Conservation (phyloP, 2,329 filamentous ascomycete species). For the Alternaria ethzedia region DNA sequence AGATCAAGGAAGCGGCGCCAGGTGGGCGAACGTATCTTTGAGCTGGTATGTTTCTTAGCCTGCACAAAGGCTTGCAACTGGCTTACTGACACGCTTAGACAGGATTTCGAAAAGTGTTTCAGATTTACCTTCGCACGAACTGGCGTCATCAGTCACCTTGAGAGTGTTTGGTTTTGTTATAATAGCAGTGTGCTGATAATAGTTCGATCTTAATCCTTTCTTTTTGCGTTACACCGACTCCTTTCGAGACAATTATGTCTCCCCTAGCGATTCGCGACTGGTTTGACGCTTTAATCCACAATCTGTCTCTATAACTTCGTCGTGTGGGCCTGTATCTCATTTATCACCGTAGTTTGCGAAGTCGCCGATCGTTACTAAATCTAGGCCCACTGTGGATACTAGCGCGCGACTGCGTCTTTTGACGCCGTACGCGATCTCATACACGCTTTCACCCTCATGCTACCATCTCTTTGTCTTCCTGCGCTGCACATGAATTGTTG, state of each 20-base stretch:
- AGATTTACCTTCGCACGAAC: neutral
- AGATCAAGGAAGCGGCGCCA: constrained; percentile 31
- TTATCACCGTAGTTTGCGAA: neutral
- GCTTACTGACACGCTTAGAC: neutral
- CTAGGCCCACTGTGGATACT: neutral
- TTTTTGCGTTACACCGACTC: neutral
- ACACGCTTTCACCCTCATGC: neutral
- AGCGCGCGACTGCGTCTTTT: neutral
- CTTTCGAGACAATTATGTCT: neutral
- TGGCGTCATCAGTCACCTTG: neutral
- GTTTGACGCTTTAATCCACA: neutral
- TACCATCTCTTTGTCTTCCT: neutral
- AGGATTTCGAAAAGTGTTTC: neutral
- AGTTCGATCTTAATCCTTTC: neutral
- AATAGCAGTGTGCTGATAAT: neutral
- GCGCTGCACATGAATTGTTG: neutral
- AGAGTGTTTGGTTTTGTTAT: neutral
- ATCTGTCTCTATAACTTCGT: neutral
- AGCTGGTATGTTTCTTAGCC: neutral
- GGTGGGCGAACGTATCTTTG: constrained; percentile 42
- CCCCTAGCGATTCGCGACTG: neutral
- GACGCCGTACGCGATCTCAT: neutral
- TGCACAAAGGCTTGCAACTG: neutral
- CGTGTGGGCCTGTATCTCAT: neutral
- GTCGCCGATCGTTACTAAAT: neutral